Evolutionary conservation across 192 early-diverging fungal genomes (phyloP).

Genomic region (Phlyctochytrium bullatum): DNA sequence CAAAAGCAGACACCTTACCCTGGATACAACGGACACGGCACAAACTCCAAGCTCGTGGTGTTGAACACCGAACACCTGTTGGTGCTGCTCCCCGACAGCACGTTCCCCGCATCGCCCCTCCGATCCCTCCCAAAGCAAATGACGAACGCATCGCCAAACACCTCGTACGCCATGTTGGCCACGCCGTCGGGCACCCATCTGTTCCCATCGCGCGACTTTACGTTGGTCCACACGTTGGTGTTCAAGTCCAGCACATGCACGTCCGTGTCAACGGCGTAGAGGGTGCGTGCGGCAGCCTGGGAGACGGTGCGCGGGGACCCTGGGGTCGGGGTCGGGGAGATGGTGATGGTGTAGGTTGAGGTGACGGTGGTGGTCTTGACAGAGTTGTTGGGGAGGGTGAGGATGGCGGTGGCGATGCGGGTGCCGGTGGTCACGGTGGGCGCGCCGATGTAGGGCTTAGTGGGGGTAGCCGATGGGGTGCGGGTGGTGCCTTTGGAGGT

Average conservation of each 20-base stretch:
- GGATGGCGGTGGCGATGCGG: too few relatives aligned
- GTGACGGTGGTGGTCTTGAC: neutral
- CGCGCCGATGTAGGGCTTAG: too few relatives aligned
- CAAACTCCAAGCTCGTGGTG: neutral
- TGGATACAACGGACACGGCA: neutral
- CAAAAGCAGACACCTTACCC: neutral
- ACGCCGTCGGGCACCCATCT: neutral
- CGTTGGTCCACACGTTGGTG: neutral
- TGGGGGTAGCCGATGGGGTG: too few relatives aligned
- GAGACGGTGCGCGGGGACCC: too few relatives aligned
- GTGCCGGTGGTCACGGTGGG: too few relatives aligned
- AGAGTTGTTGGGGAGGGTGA: too few relatives aligned
- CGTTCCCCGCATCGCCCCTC: neutral
- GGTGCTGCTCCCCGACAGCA: neutral
- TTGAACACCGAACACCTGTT: neutral
- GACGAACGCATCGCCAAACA: neutral
- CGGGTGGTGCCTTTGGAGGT: neutral
- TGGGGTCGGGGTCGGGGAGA: neutral
- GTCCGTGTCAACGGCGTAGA: neutral
- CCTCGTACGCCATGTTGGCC: neutral
- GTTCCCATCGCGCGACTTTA: neutral
- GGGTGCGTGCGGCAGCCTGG: too few relatives aligned
- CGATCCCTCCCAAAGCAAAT: constrained; percentile 10
- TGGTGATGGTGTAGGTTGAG: neutral
- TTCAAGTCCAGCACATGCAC: constrained; percentile 4